phyloP scores from a whole-genome alignment of 768 basidiomycete species.

The Lentinula sp. region DNA sequence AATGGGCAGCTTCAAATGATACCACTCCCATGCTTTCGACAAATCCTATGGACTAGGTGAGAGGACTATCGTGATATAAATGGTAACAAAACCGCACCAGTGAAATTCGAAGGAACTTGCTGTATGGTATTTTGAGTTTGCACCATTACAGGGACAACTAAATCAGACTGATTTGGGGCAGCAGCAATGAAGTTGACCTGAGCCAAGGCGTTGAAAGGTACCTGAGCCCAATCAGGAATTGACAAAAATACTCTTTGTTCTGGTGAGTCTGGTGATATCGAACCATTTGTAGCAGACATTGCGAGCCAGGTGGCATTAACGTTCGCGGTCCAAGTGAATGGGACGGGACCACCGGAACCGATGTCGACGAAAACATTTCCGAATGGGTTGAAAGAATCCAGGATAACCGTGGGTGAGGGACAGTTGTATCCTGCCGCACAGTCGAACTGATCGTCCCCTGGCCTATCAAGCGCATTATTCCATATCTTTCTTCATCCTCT shows the following conservation, averaged over 20 bases:
- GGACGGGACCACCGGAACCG: constrained; percentile 49
- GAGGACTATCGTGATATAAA: not conserved
- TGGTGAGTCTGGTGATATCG: constrained; percentile 37
- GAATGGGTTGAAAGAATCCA: constrained; percentile 55
- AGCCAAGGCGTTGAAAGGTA: constrained; percentile 25
- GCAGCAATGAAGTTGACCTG: constrained; percentile 42
- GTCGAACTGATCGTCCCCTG: constrained; percentile 60
- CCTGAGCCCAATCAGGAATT: constrained; percentile 50
- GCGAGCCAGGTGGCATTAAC: constrained; percentile 49
- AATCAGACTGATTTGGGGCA: constrained; percentile 29
- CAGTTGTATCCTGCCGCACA: constrained; percentile 46
- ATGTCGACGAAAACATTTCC: constrained; percentile 55
- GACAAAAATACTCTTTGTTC: constrained; percentile 50
- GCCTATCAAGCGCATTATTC: constrained; percentile 30
- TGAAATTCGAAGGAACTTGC: constrained; percentile 35
- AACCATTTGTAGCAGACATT: constrained; percentile 40
- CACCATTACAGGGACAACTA: constrained; percentile 26
- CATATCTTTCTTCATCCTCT: not conserved
- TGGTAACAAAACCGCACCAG: constrained; percentile 25
- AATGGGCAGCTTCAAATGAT: constrained; percentile 63
- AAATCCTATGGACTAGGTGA: constrained; percentile 33
- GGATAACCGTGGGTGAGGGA: constrained; percentile 38
- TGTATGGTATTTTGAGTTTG: constrained; percentile 28
- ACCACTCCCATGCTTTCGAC: constrained; percentile 55
- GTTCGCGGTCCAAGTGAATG: constrained; percentile 49